These are phyloP conservation scores for Serendipita indica DNA, from an alignment of 768 basidiomycete species.

Conservation along the genomic window DNA sequence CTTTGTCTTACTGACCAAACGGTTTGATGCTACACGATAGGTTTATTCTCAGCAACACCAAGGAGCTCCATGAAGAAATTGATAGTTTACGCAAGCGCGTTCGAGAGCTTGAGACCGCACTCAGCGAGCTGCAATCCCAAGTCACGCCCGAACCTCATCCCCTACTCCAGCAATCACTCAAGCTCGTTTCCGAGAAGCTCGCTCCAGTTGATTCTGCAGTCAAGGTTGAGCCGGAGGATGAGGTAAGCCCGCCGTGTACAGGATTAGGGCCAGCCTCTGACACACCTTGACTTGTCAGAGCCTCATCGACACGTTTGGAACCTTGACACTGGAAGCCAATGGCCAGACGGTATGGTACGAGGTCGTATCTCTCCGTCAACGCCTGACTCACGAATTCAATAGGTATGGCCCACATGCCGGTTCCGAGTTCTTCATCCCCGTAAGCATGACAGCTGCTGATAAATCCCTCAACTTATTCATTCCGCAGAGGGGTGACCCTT, in stretches of 20 bases:
- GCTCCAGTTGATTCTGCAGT: not conserved
- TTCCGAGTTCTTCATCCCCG: conserved; percentile 7
- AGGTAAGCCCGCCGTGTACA: too few relatives aligned
- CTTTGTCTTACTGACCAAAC: not conserved
- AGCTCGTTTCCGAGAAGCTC: not conserved
- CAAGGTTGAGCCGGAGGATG: conserved; percentile 5
- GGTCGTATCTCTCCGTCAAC: not conserved
- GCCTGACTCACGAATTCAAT: not conserved
- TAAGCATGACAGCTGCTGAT: not conserved
- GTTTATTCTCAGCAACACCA: conserved; percentile 9
- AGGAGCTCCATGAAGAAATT: conserved; percentile 2
- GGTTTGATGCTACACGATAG: not conserved
- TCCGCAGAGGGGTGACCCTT: not conserved
- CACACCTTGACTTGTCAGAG: too few relatives aligned
- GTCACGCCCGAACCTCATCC: not conserved
- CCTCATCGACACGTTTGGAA: conserved; percentile 6
- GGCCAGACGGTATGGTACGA: conserved; percentile 6
- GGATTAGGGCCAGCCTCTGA: too few relatives aligned
- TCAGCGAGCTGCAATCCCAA: not conserved
- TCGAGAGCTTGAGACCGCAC: not conserved
- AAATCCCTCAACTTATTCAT: not conserved
- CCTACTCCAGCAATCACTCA: conserved; percentile 1
- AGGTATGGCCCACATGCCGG: conserved; percentile 6
- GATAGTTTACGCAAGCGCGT: not conserved
- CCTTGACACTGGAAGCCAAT: not conserved